Conservation (phyloP, 2,329 filamentous ascomycete species). For the Dactylellina haptotyla region DNA sequence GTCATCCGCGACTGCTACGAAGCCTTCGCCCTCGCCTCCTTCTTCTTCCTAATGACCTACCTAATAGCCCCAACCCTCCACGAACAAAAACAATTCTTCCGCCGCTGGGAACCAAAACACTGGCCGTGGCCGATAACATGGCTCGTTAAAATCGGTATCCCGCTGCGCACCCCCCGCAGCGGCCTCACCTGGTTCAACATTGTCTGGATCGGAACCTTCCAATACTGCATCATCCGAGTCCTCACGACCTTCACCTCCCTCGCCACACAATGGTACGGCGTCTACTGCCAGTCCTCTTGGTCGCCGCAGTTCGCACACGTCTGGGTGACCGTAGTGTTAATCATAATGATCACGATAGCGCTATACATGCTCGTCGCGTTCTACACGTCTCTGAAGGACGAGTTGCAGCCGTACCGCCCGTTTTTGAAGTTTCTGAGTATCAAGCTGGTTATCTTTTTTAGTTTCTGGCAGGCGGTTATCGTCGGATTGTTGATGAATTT, state of each 20-base stretch:
- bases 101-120: conserved; percentile 72
- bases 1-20: conserved; percentile 87
- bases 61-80: conserved; percentile 82
- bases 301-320: conserved; percentile 83
- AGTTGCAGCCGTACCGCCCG: conserved; percentile 75
- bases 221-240: conserved; percentile 84
- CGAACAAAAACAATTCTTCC: conserved; percentile 83
- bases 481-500: conserved; percentile 72
- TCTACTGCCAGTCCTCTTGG: conserved; percentile 82
- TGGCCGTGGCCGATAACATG: conserved; percentile 81
- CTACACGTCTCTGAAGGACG: conserved; percentile 77
- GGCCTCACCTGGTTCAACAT: conserved; percentile 92
- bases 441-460: conserved; percentile 90
- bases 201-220: conserved; percentile 82
- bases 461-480: conserved; percentile 80
- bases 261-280: conserved; percentile 73
- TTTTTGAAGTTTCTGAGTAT: conserved; percentile 86
- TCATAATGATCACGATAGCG: conserved; percentile 77
- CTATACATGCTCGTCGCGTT: conserved; percentile 92
- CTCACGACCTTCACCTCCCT: conserved; percentile 82
- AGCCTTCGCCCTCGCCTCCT: conserved; percentile 86
- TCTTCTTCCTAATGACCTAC: conserved; percentile 83
- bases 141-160: conserved; percentile 69
- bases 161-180: conserved; percentile 73
- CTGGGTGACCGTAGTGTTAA: conserved; percentile 80